Percentiles rank a stretch among this genome's conserved stretches.
Conservation (phyloP, 352 stramenopile species). For the Pythium insidiosum region DNA sequence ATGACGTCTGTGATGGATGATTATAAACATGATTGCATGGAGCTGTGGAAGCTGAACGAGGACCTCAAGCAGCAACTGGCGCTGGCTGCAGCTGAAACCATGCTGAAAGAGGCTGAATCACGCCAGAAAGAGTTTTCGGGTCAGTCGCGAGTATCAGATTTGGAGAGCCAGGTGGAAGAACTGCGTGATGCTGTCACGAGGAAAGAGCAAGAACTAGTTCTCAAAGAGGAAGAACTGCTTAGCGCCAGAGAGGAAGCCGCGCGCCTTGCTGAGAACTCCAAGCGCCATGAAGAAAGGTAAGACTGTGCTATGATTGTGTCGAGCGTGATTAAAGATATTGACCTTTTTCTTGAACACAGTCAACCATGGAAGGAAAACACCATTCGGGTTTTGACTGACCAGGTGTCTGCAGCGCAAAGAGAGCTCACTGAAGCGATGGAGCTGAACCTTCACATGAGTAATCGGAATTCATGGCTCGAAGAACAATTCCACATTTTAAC, state of each 20-base stretch:
- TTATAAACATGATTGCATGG: conserved; percentile 75
- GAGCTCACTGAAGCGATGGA: conserved; percentile 82
- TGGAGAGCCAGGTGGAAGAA: conserved; percentile 52
- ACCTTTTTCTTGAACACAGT: too few relatives aligned
- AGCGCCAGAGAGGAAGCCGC: conserved; percentile 18
- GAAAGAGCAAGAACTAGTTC: conserved; percentile 34
- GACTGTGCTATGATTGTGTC: too few relatives aligned
- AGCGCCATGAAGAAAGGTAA: conserved; percentile 10
- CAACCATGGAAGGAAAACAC: conserved; percentile 35
- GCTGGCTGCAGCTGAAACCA: conserved; percentile 39
- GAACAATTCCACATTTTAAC: conserved; percentile 50
- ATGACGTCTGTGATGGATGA: conserved; percentile 53
- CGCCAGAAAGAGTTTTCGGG: conserved; percentile 44
- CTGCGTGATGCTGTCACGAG: conserved; percentile 28
- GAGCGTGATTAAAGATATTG: too few relatives aligned
- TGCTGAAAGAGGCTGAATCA: conserved; percentile 48
- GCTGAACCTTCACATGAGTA: conserved; percentile 71
- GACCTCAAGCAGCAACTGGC: conserved; percentile 72
- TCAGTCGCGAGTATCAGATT: conserved; percentile 40
- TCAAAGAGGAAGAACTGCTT: conserved; percentile 44
- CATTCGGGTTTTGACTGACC: conserved; percentile 61
- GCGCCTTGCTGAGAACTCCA: conserved; percentile 4
- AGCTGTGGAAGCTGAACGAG: conserved; percentile 74
- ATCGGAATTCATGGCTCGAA: conserved; percentile 72
- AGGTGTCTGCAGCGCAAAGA: conserved; percentile 56